Conservation (phyloP, 208 protist species). For the Trypanosoma vivax region DNA sequence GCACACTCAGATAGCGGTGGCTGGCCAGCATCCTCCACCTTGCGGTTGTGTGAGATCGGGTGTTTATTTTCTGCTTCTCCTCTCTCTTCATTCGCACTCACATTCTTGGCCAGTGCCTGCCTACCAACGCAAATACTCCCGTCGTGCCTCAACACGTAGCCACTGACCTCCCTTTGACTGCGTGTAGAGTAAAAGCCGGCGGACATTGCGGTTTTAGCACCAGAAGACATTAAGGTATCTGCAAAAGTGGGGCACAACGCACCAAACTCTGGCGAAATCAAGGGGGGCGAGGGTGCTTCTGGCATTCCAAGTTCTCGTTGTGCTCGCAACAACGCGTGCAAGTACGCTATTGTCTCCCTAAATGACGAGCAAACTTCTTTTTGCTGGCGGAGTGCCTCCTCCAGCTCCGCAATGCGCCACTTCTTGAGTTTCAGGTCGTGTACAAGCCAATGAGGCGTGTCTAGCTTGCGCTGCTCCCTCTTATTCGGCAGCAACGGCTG, state of each 20-base stretch:
- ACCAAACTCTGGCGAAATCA: slow-evolving; percentile 9
- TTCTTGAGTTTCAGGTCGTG: slow-evolving; percentile 33
- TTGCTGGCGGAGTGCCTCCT: slow-evolving; percentile 31
- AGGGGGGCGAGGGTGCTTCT: slow-evolving; percentile 1
- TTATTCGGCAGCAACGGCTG: no score
- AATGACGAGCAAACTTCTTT: slow-evolving; percentile 14
- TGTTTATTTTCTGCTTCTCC: no score
- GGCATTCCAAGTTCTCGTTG: slow-evolving; percentile 30
- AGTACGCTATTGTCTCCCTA: slow-evolving; percentile 18
- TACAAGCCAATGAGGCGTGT: slow-evolving; percentile 24
- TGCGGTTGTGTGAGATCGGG: no score
- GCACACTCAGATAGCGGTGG: not conserved
- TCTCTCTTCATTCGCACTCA: no score
- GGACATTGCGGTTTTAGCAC: not conserved
- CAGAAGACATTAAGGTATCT: not conserved
- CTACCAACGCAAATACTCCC: no score
- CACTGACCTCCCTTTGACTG: no score
- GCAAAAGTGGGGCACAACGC: not conserved
- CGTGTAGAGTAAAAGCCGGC: slow-evolving; percentile 8
- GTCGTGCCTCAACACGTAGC: no score
- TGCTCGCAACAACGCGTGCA: slow-evolving; percentile 23
- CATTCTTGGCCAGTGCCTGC: no score
- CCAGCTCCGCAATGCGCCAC: slow-evolving; percentile 24
- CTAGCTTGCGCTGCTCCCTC: no score
- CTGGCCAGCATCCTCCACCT: no score